Conservation (phyloP, 805 yeast species). For the Barnettozyma pratensis region DNA sequence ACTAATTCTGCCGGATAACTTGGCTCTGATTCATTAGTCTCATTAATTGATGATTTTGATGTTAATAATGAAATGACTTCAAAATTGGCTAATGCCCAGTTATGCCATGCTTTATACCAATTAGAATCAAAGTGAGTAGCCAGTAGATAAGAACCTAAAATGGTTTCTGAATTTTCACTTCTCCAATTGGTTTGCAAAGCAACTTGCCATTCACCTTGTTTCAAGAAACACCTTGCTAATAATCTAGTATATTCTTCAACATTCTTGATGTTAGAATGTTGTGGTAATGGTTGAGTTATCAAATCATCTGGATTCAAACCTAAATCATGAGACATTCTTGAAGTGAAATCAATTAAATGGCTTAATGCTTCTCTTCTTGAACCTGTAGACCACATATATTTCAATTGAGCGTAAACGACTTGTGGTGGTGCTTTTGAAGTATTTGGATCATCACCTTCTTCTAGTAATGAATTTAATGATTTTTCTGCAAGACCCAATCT, state of each 20-base stretch:
- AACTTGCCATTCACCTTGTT: conserved; percentile 98
- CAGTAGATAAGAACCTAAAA: conserved; percentile 83
- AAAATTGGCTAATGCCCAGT: conserved; percentile 97
- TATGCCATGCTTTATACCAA: conserved; percentile 99
- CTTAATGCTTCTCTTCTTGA: conserved; percentile 80
- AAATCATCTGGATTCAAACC: conserved; percentile 84
- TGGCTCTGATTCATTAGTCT: conserved; percentile 24
- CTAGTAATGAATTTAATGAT: conserved; percentile 73
- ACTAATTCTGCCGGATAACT: conserved; percentile 49
- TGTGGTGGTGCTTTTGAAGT: conserved; percentile 89
- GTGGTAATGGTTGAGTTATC: conserved; percentile 80
- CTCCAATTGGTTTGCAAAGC: conserved; percentile 78
- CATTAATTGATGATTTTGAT: conserved; percentile 29
- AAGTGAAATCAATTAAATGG: conserved; percentile 84
- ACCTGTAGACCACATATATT: conserved; percentile 96
- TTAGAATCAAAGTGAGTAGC: conserved; percentile 91
- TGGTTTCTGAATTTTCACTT: conserved; percentile 69
- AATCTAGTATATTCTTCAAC: conserved; percentile 79
- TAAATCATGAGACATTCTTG: conserved; percentile 82
- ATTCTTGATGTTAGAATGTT: conserved; percentile 52
- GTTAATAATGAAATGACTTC: conserved; percentile 76
- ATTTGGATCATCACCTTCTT: conserved; percentile 54
- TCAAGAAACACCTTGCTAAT: conserved; percentile 88
- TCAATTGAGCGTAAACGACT: conserved; percentile 94
- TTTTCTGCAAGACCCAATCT: conserved; percentile 89